Conservation (phyloP, 495 filamentous ascomycete species). For the Aspergillus cristatus region DNA sequence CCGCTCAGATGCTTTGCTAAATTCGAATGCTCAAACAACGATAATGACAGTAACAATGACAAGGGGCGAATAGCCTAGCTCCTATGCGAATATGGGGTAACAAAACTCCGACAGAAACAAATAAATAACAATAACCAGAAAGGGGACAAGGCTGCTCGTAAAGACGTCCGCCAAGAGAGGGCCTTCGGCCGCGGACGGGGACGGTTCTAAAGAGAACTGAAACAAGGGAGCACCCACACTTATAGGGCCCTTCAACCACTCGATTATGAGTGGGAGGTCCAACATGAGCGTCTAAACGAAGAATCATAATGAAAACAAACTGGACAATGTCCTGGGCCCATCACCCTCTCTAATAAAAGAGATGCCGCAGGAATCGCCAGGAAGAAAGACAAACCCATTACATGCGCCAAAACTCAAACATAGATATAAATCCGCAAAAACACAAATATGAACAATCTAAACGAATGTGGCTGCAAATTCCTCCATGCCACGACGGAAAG, state of each 20-base stretch:
- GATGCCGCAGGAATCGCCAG: no score
- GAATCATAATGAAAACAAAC: no score
- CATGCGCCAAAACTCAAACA: not conserved
- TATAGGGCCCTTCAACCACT: no score
- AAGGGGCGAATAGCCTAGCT: not conserved
- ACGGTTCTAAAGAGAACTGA: not conserved
- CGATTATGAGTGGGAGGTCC: no score
- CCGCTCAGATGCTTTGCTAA: conserved; percentile 1
- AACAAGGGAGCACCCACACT: not conserved
- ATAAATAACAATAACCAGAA: not conserved
- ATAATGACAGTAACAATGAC: no score
- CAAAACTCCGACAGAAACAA: not conserved
- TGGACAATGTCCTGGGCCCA: conserved; percentile 2
- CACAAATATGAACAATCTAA: conserved; percentile 1
- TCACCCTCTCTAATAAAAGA: not conserved
- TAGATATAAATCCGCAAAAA: not conserved
- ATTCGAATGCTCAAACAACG: not conserved
- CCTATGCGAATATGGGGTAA: not conserved
- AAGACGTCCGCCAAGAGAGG: not conserved
- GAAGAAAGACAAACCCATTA: not conserved
- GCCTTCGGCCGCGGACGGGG: conserved; percentile 1
- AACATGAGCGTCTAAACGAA: no score
- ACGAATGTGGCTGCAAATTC: conserved; percentile 10
- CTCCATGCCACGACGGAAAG: conserved; percentile 8
- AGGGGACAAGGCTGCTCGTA: not conserved